phyloP scores from a whole-genome alignment of 169 alveolate species.

The Eimeria maxima region DNA sequence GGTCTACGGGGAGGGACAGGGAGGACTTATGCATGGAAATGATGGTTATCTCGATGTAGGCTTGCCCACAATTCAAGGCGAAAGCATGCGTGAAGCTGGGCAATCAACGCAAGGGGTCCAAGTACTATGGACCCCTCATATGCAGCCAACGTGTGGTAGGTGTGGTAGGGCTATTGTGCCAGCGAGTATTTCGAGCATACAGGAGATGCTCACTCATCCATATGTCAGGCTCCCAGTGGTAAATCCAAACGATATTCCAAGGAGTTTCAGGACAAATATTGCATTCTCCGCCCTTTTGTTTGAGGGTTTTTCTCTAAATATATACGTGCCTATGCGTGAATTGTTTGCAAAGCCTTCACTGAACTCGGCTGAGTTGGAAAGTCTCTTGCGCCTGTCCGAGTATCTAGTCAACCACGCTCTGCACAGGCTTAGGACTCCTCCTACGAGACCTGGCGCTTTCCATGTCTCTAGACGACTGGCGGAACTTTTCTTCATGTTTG shows the following conservation, averaged over 20 bases:
- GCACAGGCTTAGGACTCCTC: background rate
- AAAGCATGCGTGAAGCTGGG: background rate
- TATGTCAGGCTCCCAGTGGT: background rate
- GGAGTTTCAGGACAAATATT: background rate
- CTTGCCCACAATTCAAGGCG: background rate
- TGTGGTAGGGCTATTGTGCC: background rate
- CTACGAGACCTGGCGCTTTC: background rate
- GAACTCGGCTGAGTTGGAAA: background rate
- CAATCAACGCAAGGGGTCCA: background rate
- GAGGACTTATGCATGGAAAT: background rate
- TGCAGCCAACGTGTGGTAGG: background rate
- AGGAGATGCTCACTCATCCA: background rate
- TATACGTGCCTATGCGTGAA: background rate
- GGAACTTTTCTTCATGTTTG: background rate
- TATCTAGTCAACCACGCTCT: background rate
- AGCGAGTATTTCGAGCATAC: background rate
- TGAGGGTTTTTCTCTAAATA: background rate
- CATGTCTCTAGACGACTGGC: background rate
- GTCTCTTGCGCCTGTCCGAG: background rate
- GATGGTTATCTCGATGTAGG: background rate
- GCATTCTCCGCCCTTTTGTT: background rate
- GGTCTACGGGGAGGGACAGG: background rate
- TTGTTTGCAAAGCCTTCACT: conserved; percentile 15
- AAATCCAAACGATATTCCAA: background rate
- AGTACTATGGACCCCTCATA: background rate